A percentile compares a stretch with the other conserved stretches of the same genome.
These are phyloP conservation scores for Tricholoma sp. DNA, from an alignment of 768 basidiomycete species.

Conservation along the genomic window DNA sequence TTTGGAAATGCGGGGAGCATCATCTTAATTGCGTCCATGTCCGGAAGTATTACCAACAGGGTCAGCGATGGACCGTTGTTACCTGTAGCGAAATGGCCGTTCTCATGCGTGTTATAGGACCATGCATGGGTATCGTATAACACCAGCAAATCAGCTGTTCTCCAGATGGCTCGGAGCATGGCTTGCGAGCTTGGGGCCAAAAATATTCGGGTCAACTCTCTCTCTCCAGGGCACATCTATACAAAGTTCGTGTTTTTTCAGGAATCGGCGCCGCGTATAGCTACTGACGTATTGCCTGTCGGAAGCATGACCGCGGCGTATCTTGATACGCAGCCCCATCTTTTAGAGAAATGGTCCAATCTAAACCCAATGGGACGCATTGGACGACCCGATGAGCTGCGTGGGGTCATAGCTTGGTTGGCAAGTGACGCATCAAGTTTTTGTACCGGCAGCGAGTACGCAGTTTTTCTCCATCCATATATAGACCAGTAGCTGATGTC, in stretches of 20 bases:
- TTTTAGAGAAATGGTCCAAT: constrained; percentile 61
- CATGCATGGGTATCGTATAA: constrained; percentile 77
- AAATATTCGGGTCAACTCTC: constrained; percentile 66
- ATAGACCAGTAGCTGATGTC: background rate
- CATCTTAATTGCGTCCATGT: constrained; percentile 64
- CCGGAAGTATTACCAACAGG: constrained; percentile 63
- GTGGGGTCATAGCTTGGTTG: constrained; percentile 68
- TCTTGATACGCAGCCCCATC: constrained; percentile 58
- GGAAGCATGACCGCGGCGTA: constrained; percentile 70
- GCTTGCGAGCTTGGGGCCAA: constrained; percentile 69
- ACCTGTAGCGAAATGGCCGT: background rate
- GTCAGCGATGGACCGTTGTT: constrained; percentile 27
- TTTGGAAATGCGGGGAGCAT: constrained; percentile 55
- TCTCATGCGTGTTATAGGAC: constrained; percentile 31
- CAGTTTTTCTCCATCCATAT: constrained; percentile 12
- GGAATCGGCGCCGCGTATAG: background rate
- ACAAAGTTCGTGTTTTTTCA: constrained; percentile 41
- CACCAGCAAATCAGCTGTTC: constrained; percentile 68
- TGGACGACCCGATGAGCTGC: constrained; percentile 66
- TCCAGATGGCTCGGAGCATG: constrained; percentile 81
- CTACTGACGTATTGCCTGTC: background rate
- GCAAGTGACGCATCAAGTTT: constrained; percentile 73
- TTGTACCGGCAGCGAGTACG: constrained; percentile 80
- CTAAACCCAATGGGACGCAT: constrained; percentile 68
- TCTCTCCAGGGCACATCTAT: constrained; percentile 76